phyloP scores from a whole-genome alignment of 257 asterid species.

The Mitragyna speciosa region DNA sequence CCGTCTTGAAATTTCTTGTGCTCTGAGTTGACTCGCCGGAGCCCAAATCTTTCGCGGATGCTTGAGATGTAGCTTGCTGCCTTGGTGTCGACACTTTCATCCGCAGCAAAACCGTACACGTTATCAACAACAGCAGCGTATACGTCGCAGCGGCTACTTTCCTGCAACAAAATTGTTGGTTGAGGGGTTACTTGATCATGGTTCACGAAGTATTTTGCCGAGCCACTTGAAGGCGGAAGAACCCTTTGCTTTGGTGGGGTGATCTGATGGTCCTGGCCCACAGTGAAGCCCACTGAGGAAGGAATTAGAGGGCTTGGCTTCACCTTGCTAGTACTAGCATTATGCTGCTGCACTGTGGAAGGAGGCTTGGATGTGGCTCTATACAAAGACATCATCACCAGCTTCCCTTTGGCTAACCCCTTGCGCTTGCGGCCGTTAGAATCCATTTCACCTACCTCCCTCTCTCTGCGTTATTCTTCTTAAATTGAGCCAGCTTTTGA shows the following conservation, averaged over 20 bases:
- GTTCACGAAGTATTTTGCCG: constrained; percentile 24
- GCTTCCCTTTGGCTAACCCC: constrained; percentile 48
- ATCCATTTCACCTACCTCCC: constrained; percentile 34
- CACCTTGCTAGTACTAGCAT: constrained; percentile 16
- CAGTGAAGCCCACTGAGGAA: neutral
- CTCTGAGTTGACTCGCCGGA: constrained; percentile 40
- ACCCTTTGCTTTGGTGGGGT: neutral
- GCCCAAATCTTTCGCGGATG: constrained; percentile 56
- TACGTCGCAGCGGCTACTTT: constrained; percentile 15
- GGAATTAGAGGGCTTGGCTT: constrained; percentile 15
- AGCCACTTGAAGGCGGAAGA: neutral
- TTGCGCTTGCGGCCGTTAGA: constrained; percentile 39
- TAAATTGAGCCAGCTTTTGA: neutral
- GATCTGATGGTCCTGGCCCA: neutral
- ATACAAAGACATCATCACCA: constrained; percentile 42
- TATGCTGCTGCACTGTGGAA: neutral
- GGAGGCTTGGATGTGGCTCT: constrained; percentile 23
- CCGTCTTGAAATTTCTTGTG: constrained; percentile 20
- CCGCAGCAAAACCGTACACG: constrained; percentile 31
- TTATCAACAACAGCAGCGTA: constrained; percentile 26
- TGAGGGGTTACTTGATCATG: constrained; percentile 28
- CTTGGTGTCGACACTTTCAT: constrained; percentile 54
- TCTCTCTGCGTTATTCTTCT: neutral
- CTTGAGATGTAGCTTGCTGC: constrained; percentile 55
- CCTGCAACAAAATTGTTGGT: constrained; percentile 23